These are phyloP conservation scores for Cutaneotrichosporon spelunceum DNA, from an alignment of 1,284 basidiomycete genomes.

Conservation along the genomic window DNA sequence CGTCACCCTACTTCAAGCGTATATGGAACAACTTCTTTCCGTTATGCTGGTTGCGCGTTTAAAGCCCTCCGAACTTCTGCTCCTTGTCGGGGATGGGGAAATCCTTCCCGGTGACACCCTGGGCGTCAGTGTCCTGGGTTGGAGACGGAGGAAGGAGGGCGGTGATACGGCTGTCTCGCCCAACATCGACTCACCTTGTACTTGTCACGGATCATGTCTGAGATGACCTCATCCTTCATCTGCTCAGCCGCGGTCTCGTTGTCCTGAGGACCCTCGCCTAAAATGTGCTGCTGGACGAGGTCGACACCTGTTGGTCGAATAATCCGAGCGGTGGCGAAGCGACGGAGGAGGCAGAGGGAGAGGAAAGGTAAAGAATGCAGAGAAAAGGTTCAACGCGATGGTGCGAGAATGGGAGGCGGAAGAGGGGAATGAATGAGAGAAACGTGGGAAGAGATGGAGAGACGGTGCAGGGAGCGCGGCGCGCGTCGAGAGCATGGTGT, in stretches of 20 bases:
- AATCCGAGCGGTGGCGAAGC: not conserved
- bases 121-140: conserved; percentile 4
- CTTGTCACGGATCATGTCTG: conserved; percentile 14
- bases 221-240: conserved; percentile 23
- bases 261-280: conserved; percentile 16
- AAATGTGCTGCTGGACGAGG: conserved; percentile 19
- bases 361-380: no score
- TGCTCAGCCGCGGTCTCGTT: conserved; percentile 24
- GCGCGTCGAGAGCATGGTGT: no score
- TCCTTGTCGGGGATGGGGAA: conserved; percentile 20
- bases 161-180: no score
- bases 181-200: not conserved
- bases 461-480: no score
- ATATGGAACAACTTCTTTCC: conserved; percentile 4
- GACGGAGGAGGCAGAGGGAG: not conserved
- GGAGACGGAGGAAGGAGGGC: not conserved
- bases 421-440: no score
- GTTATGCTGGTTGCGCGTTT: not conserved
- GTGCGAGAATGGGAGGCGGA: no score
- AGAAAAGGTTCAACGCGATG: no score
- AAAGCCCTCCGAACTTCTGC: conserved; percentile 13
- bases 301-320: conserved; percentile 16
- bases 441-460: no score
- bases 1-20: not conserved
- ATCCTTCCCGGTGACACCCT: conserved; percentile 15